Evolutionary conservation across 2,329 filamentous ascomycete species (phyloP).

Genomic region (Stylonectria norvegica): DNA sequence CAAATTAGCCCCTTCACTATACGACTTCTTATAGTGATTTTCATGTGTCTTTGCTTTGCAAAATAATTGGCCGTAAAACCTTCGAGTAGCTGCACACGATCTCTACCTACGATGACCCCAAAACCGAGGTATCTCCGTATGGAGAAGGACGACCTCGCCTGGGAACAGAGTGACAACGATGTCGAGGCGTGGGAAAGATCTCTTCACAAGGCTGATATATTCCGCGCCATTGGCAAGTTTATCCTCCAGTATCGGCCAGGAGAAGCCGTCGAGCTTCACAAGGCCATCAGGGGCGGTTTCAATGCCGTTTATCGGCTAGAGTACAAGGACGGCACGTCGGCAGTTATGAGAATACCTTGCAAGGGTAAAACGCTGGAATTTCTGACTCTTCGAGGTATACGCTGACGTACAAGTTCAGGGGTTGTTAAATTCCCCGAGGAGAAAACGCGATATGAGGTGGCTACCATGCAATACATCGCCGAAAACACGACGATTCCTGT

Average conservation of each 20-base stretch:
- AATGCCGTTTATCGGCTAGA: not conserved
- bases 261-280: conserved; percentile 15
- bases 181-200: conserved; percentile 17
- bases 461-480: conserved; percentile 32
- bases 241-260: conserved; percentile 20
- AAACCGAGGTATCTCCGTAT: conserved; percentile 15
- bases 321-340: not conserved
- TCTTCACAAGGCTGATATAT: conserved; percentile 8
- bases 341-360: not conserved
- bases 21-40: too few relatives aligned
- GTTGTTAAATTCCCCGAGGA: conserved; percentile 31
- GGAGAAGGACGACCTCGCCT: conserved; percentile 21
- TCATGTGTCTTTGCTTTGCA: too few relatives aligned
- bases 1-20: too few relatives aligned
- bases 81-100: too few relatives aligned
- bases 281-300: not conserved
- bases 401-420: too few relatives aligned
- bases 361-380: too few relatives aligned
- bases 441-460: conserved; percentile 35
- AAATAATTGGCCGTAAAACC: too few relatives aligned
- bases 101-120: conserved; percentile 2
- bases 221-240: conserved; percentile 13
- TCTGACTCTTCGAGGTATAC: too few relatives aligned
- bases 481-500: conserved; percentile 34
- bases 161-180: conserved; percentile 19